phyloP scores from a whole-genome alignment of 2,329 filamentous ascomycete species.

The Ophiostoma pallidulum region DNA sequence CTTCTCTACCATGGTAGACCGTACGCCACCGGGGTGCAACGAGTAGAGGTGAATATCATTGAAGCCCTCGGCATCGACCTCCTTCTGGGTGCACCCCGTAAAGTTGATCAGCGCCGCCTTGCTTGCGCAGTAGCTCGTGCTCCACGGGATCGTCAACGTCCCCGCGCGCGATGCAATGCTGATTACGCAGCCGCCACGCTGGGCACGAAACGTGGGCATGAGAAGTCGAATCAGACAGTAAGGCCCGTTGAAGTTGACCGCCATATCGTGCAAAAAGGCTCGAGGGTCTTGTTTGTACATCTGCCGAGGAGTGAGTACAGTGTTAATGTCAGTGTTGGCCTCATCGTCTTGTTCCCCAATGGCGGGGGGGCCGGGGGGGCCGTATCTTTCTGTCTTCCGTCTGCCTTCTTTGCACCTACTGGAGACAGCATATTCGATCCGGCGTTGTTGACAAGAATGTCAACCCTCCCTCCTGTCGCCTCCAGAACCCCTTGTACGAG shows the following conservation, averaged over 20 bases:
- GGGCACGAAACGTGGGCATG: constrained; percentile 20
- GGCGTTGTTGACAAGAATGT: constrained; percentile 24
- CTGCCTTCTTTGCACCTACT: no score
- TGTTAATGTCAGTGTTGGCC: no score
- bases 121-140: constrained; percentile 25
- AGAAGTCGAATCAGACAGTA: constrained; percentile 24
- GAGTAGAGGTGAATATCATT: constrained; percentile 23
- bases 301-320: no score
- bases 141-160: constrained; percentile 22
- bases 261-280: constrained; percentile 22
- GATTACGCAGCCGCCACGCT: constrained; percentile 22
- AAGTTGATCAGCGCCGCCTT: constrained; percentile 26
- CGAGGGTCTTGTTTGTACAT: constrained; percentile 20
- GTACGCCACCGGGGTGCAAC: constrained; percentile 24
- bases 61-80: constrained; percentile 22
- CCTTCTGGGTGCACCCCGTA: constrained; percentile 23
- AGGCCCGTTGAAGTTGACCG: constrained; percentile 24
- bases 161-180: constrained; percentile 25
- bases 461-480: constrained; percentile 15
- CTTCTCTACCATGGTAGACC: constrained; percentile 23
- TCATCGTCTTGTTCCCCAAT: no score
- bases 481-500: constrained; percentile 17
- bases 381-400: no score
- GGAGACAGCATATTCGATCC: constrained; percentile 23
- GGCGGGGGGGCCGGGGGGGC: no score